Conservation (phyloP, 352 stramenopile genomes). For the Globisporangium perplexum region DNA sequence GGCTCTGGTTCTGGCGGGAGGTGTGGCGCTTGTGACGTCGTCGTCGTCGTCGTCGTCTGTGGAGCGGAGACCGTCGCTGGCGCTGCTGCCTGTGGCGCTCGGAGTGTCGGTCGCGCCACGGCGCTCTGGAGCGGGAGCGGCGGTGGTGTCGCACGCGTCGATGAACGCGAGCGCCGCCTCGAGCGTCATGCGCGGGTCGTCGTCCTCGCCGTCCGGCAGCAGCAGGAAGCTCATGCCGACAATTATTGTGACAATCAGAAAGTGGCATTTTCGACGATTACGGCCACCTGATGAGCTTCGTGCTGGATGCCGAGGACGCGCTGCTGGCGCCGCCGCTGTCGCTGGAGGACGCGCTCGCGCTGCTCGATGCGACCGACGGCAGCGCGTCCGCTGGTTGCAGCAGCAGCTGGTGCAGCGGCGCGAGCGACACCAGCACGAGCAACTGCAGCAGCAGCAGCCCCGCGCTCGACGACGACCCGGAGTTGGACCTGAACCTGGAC, state of each 20-base stretch:
- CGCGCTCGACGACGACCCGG: no score
- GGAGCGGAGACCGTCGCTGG: neutral
- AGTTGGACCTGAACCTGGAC: no score
- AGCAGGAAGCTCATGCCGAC: conserved; percentile 9
- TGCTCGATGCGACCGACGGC: conserved; percentile 9
- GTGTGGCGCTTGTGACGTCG: no score
- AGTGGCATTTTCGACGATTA: no score
- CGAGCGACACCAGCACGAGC: neutral
- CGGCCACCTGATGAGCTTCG: conserved; percentile 2
- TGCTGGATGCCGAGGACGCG: conserved; percentile 2
- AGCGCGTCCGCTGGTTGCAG: no score
- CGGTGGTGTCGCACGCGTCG: conserved; percentile 19
- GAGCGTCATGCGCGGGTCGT: conserved; percentile 1
- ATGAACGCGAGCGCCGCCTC: conserved; percentile 8
- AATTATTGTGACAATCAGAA: no score
- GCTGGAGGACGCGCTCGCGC: conserved; percentile 14
- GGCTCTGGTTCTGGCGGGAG: no score
- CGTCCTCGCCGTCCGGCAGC: conserved; percentile 1
- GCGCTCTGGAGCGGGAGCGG: no score
- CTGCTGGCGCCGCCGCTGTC: conserved; percentile 3
- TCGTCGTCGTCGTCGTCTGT: no score
- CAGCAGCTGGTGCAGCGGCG: neutral
- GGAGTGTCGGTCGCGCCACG: no score
- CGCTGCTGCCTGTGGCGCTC: neutral
- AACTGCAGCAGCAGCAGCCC: no score